These are phyloP conservation scores for Cryptococcus sp. DNA, from an alignment of 1,284 basidiomycete genomes.

Conservation along the genomic window DNA sequence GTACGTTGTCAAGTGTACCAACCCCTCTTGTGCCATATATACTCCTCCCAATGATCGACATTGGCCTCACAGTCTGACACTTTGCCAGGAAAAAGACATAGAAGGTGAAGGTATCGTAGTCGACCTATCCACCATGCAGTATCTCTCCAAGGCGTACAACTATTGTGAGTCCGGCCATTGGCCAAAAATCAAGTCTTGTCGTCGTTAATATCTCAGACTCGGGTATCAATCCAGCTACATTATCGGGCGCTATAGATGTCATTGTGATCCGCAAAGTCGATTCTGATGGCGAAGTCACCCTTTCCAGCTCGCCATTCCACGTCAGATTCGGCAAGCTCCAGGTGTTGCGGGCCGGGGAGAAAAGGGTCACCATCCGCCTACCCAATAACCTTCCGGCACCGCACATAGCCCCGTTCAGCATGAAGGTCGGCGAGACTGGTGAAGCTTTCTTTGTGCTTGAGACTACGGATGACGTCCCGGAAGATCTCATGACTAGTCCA, in stretches of 20 bases:
- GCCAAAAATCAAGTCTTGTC: no score
- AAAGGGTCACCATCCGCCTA: constrained; percentile 81
- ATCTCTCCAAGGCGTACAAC: constrained; percentile 45
- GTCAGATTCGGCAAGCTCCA: constrained; percentile 98
- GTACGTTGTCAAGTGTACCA: no score
- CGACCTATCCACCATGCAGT: constrained; percentile 29
- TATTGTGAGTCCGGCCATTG: constrained; percentile 30
- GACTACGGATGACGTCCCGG: constrained; percentile 89
- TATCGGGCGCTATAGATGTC: constrained; percentile 95
- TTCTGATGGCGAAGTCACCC: constrained; percentile 56
- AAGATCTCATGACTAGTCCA: constrained; percentile 89
- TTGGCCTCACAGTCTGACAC: no score
- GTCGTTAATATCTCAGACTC: constrained; percentile 36
- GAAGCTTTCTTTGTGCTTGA: constrained; percentile 99
- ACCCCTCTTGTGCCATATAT: no score
- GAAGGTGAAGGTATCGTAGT: not conserved
- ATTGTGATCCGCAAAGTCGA: constrained; percentile 80
- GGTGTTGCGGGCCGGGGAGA: constrained; percentile 88
- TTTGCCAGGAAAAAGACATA: not conserved
- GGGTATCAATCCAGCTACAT: constrained; percentile 81
- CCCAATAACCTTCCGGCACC: constrained; percentile 46
- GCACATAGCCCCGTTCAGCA: constrained; percentile 69
- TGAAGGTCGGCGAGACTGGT: constrained; percentile 98
- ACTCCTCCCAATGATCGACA: no score
- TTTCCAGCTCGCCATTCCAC: constrained; percentile 94